phyloP scores from a whole-genome alignment of 345 rosid species.

The Arabis alpina region DNA sequence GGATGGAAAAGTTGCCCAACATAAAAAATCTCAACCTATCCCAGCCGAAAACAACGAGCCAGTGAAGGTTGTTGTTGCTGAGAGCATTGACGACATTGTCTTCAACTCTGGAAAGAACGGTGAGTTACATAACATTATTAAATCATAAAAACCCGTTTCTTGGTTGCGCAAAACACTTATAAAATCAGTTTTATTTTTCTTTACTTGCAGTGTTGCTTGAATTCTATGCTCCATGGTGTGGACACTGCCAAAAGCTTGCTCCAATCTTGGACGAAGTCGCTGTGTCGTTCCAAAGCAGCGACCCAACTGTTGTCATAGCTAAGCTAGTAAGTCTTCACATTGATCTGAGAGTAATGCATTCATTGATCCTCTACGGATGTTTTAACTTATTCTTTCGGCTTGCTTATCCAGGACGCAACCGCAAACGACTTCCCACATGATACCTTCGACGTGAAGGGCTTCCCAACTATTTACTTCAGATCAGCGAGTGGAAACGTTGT shows the following conservation, averaged over 20 bases:
- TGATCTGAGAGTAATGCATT: neutral
- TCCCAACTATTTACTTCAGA: constrained; percentile 79
- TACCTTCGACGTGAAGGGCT: constrained; percentile 80
- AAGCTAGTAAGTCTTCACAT: constrained; percentile 65
- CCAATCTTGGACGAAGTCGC: constrained; percentile 98
- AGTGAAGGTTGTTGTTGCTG: constrained; percentile 87
- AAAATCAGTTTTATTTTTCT: neutral
- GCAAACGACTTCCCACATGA: constrained; percentile 72
- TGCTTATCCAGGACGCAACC: constrained; percentile 71
- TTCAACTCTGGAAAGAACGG: constrained; percentile 89
- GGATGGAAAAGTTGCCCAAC: constrained; percentile 75
- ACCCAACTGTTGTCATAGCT: constrained; percentile 69
- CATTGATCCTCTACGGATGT: neutral
- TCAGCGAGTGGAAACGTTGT: constrained; percentile 68
- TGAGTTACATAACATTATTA: constrained; percentile 29
- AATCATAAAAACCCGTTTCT: constrained; percentile 1
- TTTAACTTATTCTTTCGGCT: constrained; percentile 1
- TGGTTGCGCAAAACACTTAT: neutral
- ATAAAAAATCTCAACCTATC: constrained; percentile 80
- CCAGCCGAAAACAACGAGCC: constrained; percentile 84
- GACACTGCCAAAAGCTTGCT: constrained; percentile 89
- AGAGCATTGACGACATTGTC: constrained; percentile 73
- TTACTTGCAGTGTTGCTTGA: constrained; percentile 76
- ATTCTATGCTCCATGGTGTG: constrained; percentile 99
- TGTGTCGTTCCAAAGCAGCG: constrained; percentile 58